Conservation (phyloP, 306 rosid species). For the Erythrophleum fordii region DNA sequence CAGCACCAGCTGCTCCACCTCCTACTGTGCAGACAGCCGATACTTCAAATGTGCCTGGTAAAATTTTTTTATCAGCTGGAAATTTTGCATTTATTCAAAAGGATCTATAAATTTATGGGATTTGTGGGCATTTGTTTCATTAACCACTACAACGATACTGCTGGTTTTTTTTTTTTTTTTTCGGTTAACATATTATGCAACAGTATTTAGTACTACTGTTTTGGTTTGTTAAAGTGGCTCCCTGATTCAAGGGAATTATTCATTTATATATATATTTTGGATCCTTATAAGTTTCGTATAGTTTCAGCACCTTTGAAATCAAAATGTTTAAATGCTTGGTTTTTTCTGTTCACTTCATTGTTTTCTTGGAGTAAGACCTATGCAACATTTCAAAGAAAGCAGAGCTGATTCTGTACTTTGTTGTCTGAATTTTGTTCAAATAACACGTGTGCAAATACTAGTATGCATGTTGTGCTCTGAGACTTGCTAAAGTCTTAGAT, state of each 20-base stretch:
- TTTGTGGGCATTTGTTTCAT: neutral
- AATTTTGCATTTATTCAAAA: neutral
- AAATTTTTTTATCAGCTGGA: neutral
- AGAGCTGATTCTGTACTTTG: neutral
- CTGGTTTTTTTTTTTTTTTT: too few relatives aligned
- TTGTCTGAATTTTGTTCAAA: neutral
- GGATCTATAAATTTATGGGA: neutral
- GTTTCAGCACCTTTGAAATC: neutral
- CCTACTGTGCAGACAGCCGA: constrained; percentile 90
- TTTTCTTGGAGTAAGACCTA: neutral
- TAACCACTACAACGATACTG: neutral
- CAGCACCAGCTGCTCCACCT: constrained; percentile 75
- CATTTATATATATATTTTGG: neutral
- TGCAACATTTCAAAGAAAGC: neutral
- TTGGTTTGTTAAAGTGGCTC: neutral
- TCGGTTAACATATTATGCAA: neutral
- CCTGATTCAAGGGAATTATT: neutral
- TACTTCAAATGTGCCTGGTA: constrained; percentile 94
- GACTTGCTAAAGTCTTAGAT: neutral
- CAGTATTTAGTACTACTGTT: neutral
- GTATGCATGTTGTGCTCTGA: neutral
- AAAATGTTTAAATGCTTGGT: neutral
- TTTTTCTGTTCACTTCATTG: neutral
- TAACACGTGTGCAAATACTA: neutral
- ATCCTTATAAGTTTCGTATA: neutral